Base-by-base conservation (phyloP, 1,284 basidiomycete genomes). In the Thelephora terrestris region DNA sequence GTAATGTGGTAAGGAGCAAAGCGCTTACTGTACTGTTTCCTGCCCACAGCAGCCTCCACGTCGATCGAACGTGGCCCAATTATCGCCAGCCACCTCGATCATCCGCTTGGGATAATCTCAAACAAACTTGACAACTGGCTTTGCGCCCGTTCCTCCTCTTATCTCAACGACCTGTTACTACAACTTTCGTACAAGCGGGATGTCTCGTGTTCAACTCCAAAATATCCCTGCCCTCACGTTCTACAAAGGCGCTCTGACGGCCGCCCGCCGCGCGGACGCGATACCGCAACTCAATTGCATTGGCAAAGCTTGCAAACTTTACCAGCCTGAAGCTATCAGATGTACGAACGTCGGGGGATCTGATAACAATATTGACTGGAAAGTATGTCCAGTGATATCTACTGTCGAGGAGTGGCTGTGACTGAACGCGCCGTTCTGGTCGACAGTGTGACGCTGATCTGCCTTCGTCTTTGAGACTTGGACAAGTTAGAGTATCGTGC, bases 391-490 rank as follows among this genome's bases (percentile, higher is more conserved):
- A 12, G 3, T 7, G 29, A 12, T 6, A 18, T 39, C 29, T 5
- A 4, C 9, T 9, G 12, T 14, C 14, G 14, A 17, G 23, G 7
- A 18, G 34, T 39, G 18, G 27, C 23, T 4, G 38, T 3, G n/a
- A 12, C 50, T 1, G 45, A 21, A 29, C 18, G 25, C 16, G 35
- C 17, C 23, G n/a, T 23, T 39, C 47, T 43, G 36, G 36, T 38
- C 20, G 48, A 49, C 52, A 91, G 83, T 97, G 93, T 63, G 81
- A 91, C 61, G 88, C 92, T 6, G 92, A 97, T 61, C 69, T 97
- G 7, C 92, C 92, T 2, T 78, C 81, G 39, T 71, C 78, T 2
- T 62, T 94, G 47, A 72, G 89, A 14, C 83, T 97, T 51, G 93
- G 93, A 7, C 73, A 79, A 49, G 81, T 95, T 0, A 75, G 81